A percentile compares a stretch with the other conserved stretches of the same genome.
These are phyloP conservation scores for Scutellaria barbata DNA, from an alignment of 257 asterid genomes.

Conservation along the genomic window DNA sequence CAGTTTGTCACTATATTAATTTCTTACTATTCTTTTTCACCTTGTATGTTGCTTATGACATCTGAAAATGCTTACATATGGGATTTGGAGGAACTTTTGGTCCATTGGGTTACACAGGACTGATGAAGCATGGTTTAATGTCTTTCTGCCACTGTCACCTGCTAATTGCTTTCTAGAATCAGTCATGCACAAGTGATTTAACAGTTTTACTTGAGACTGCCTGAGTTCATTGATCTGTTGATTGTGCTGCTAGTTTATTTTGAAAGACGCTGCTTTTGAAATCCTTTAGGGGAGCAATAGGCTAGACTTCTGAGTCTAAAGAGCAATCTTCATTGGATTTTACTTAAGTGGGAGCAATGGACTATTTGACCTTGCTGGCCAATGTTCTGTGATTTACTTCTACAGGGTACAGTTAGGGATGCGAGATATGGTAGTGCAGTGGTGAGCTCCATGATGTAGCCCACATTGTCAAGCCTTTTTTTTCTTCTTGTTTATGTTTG, in stretches of 20 bases:
- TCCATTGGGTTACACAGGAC: conserved; percentile 31
- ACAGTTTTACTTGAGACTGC: conserved; percentile 33
- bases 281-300: conserved; percentile 12
- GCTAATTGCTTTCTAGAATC: conserved; percentile 36
- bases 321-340: conserved; percentile 24
- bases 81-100: conserved; percentile 44
- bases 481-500: conserved; percentile 5
- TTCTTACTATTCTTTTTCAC: conserved; percentile 22
- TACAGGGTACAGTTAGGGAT: conserved; percentile 22
- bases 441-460: conserved; percentile 32
- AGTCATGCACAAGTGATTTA: conserved; percentile 26
- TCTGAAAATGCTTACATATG: conserved; percentile 38
- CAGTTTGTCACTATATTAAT: conserved; percentile 15
- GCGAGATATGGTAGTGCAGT: conserved; percentile 30
- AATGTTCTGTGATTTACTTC: conserved; percentile 7
- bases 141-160: conserved; percentile 33
- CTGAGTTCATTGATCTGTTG: conserved; percentile 38
- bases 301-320: conserved; percentile 29
- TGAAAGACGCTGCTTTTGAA: conserved; percentile 36
- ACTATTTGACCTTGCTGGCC: neutral
- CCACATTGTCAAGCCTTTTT: conserved; percentile 32
- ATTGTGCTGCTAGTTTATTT: conserved; percentile 30
- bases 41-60: conserved; percentile 37
- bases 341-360: conserved; percentile 24
- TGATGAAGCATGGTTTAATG: conserved; percentile 33